These are phyloP conservation scores for Geotrichum carabidarum DNA, from an alignment of 1,139 yeast genomes.

Conservation along the genomic window DNA sequence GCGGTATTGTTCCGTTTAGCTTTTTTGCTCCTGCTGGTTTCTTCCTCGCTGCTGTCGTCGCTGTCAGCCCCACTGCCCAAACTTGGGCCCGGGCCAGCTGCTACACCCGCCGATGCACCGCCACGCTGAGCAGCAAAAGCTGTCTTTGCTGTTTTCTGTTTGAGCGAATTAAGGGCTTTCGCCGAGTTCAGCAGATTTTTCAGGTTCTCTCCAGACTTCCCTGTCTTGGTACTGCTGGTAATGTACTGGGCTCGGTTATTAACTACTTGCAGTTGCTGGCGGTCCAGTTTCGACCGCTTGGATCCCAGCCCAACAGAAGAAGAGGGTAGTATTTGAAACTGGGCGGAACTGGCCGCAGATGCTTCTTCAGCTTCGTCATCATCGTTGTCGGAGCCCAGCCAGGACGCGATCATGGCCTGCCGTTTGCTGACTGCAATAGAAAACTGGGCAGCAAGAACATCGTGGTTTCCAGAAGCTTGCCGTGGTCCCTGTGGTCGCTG, in stretches of 20 bases:
- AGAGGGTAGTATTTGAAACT: slow-evolving; percentile 8
- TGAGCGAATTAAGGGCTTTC: neutral
- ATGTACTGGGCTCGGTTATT: neutral
- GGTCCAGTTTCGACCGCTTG: slow-evolving; percentile 10
- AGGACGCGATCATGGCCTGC: slow-evolving; percentile 7
- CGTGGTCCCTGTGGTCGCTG: neutral
- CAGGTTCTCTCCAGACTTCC: neutral
- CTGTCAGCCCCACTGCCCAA: neutral
- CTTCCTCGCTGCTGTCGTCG: neutral
- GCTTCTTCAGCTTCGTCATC: neutral
- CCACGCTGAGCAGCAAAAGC: neutral
- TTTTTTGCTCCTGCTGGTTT: slow-evolving; percentile 1
- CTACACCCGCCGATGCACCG: neutral
- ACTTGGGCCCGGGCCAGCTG: neutral
- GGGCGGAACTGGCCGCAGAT: neutral
- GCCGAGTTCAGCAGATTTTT: neutral
- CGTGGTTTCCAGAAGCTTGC: neutral
- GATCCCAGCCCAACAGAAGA: slow-evolving; percentile 16
- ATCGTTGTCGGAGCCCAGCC: slow-evolving; percentile 2
- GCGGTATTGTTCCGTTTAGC: slow-evolving; percentile 2
- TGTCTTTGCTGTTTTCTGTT: neutral
- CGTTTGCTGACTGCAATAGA: neutral
- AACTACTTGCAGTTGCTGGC: slow-evolving; percentile 1
- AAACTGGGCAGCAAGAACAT: slow-evolving; percentile 5
- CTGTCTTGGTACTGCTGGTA: neutral